A percentile compares a stretch with the other conserved stretches of the same genome.
Evolutionary conservation across 148 eudicot genomes (phyloP).

Genomic region (Heliosperma pusillum): DNA sequence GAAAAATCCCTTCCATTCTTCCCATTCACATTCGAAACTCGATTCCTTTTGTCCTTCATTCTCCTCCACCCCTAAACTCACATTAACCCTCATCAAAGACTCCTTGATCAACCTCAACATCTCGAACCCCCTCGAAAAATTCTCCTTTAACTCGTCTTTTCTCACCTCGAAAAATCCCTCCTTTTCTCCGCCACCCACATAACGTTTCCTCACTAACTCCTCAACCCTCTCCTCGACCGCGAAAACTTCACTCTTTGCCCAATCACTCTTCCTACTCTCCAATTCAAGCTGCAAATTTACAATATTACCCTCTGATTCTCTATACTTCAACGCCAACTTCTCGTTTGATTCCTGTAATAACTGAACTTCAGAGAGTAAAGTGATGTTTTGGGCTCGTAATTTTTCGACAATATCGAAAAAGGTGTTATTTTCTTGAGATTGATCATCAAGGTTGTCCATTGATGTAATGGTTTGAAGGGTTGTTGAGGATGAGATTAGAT

Average conservation of each 20-base stretch:
- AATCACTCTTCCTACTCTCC: constrained; percentile 32
- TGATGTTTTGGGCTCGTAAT: constrained; percentile 21
- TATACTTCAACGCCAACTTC: constrained; percentile 20
- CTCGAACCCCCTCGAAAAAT: constrained; percentile 18
- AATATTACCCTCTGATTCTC: constrained; percentile 29
- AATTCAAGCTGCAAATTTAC: constrained; percentile 23
- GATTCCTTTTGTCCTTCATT: not conserved
- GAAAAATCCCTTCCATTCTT: constrained; percentile 13
- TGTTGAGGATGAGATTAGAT: not conserved
- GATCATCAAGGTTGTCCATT: constrained; percentile 25
- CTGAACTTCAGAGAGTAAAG: constrained; percentile 30
- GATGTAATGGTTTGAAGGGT: constrained; percentile 2
- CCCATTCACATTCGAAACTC: constrained; percentile 12
- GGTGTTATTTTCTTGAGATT: constrained; percentile 4
- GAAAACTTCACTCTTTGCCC: constrained; percentile 26
- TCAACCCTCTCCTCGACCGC: constrained; percentile 16
- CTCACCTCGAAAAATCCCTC: constrained; percentile 18
- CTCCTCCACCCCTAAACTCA: constrained; percentile 24
- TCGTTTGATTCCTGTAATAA: constrained; percentile 20
- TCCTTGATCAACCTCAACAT: constrained; percentile 29
- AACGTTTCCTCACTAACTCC: constrained; percentile 7
- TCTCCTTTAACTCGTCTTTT: constrained; percentile 23
- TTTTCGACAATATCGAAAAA: constrained; percentile 5
- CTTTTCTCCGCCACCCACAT: not conserved
- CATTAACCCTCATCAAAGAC: constrained; percentile 32